Percentiles rank a stretch among this genome's conserved stretches.
These are phyloP conservation scores for Pichia deserticola DNA, from an alignment of 805 yeast genomes.

Conservation along the genomic window DNA sequence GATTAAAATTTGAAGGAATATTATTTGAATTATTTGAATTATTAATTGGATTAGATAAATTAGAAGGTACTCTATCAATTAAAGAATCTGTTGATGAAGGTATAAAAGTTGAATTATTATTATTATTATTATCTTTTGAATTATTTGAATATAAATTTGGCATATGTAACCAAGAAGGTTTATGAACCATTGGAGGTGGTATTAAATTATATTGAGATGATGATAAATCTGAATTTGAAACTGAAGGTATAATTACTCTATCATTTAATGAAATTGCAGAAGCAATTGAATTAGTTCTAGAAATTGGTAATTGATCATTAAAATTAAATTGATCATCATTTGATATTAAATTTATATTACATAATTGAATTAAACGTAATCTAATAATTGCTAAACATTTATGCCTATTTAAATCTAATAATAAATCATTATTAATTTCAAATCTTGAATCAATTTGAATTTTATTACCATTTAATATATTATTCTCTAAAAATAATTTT, in stretches of 20 bases:
- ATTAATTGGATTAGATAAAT: neutral
- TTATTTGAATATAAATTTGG: conserved; percentile 21
- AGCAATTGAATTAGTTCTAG: conserved; percentile 7
- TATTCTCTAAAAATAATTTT: conserved; percentile 39
- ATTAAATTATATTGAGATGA: neutral
- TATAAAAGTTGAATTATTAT: conserved; percentile 12
- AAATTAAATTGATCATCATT: conserved; percentile 1
- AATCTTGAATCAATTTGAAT: conserved; percentile 21
- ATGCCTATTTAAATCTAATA: conserved; percentile 19
- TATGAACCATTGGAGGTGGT: conserved; percentile 11
- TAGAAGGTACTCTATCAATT: conserved; percentile 24
- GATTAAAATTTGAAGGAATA: too few relatives aligned
- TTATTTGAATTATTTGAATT: conserved; percentile 2
- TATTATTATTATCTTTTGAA: neutral
- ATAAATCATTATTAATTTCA: conserved; percentile 23
- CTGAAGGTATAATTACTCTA: conserved; percentile 1
- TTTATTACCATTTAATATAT: conserved; percentile 9
- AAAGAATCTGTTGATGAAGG: conserved; percentile 29
- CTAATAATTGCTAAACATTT: conserved; percentile 26
- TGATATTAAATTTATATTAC: conserved; percentile 14
- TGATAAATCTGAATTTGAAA: neutral
- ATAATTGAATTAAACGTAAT: conserved; percentile 26
- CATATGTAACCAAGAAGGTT: conserved; percentile 31
- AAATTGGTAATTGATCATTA: conserved; percentile 11
- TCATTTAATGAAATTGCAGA: conserved; percentile 6